Conservation (phyloP, 2,329 filamentous ascomycete genomes). For the Lecanicillium sp. region DNA sequence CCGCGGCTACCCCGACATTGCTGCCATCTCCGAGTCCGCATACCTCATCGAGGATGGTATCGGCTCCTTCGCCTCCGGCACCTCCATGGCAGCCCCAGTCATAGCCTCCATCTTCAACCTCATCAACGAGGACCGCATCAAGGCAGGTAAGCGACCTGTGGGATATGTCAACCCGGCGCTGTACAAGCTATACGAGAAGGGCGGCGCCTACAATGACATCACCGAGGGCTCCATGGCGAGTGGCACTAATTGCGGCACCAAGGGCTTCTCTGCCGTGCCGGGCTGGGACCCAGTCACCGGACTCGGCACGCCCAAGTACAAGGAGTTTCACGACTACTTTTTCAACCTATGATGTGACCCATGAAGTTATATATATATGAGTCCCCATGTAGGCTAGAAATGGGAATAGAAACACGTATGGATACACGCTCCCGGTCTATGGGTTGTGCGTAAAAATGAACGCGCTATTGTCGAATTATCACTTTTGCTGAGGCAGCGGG, state of each 20-base stretch:
- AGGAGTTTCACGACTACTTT: too few species aligned
- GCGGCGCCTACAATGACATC: neutral
- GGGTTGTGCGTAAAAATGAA: too few species aligned
- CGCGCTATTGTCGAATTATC: too few species aligned
- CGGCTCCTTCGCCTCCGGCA: neutral
- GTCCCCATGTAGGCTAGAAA: too few species aligned
- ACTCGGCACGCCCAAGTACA: neutral
- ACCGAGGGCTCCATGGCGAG: neutral
- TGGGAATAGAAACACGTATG: too few species aligned
- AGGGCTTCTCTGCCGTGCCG: neutral
- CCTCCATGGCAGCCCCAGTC: slow-evolving; percentile 17
- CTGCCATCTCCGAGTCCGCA: slow-evolving; percentile 40
- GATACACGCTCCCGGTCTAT: too few species aligned
- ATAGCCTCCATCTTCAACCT: slow-evolving; percentile 17
- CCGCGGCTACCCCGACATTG: slow-evolving; percentile 34
- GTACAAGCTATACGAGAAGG: slow-evolving; percentile 4
- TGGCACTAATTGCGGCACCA: neutral
- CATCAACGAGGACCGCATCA: slow-evolving; percentile 16
- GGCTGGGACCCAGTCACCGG: neutral
- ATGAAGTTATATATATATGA: too few species aligned
- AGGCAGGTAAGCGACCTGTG: slow-evolving; percentile 30
- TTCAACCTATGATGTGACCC: too few species aligned
- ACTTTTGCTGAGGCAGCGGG: too few species aligned
- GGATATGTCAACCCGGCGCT: slow-evolving; percentile 25
- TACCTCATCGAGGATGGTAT: slow-evolving; percentile 31